A percentile compares a stretch with the other conserved stretches of the same genome.
phyloP scores from a whole-genome alignment of 768 basidiomycete species.

The Phylloporus sp. region DNA sequence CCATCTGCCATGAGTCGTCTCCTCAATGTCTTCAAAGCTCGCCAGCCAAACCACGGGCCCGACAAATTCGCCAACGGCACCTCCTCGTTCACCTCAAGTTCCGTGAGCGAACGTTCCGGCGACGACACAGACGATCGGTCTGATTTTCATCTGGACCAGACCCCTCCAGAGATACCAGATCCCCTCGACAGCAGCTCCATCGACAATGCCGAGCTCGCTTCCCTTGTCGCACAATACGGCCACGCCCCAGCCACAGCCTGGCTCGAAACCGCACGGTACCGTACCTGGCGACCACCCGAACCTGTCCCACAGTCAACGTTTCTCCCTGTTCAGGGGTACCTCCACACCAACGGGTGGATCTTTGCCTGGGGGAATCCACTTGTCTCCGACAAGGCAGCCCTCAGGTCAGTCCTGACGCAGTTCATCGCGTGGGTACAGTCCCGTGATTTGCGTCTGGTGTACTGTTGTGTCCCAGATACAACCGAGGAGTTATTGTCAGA shows the following conservation, averaged over 20 bases:
- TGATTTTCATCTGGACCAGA: slow-evolving; percentile 1
- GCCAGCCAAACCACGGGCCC: background rate
- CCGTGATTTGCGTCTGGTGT: slow-evolving; percentile 50
- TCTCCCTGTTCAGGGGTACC: slow-evolving; percentile 56
- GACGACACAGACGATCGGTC: background rate
- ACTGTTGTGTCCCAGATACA: slow-evolving; percentile 54
- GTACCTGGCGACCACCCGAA: slow-evolving; percentile 40
- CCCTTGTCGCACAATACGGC: slow-evolving; percentile 61
- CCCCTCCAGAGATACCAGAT: slow-evolving; percentile 7
- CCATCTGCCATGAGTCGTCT: slow-evolving; percentile 5
- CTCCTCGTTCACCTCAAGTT: background rate
- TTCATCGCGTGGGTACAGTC: slow-evolving; percentile 44
- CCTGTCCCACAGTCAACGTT: slow-evolving; percentile 35
- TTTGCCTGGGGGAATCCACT: slow-evolving; percentile 68
- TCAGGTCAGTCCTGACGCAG: slow-evolving; percentile 32
- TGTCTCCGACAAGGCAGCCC: slow-evolving; percentile 38
- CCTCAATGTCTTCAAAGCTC: background rate
- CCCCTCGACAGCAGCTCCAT: slow-evolving; percentile 4
- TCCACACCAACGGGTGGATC: slow-evolving; percentile 46
- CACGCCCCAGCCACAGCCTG: slow-evolving; percentile 68
- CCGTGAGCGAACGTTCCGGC: slow-evolving; percentile 3
- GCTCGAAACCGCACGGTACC: slow-evolving; percentile 58
- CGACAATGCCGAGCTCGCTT: slow-evolving; percentile 32
- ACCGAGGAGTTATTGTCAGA: slow-evolving; percentile 50
- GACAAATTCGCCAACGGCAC: background rate